These are phyloP conservation scores for Yarrowia hollandica DNA, from an alignment of 805 yeast species.

Conservation along the genomic window DNA sequence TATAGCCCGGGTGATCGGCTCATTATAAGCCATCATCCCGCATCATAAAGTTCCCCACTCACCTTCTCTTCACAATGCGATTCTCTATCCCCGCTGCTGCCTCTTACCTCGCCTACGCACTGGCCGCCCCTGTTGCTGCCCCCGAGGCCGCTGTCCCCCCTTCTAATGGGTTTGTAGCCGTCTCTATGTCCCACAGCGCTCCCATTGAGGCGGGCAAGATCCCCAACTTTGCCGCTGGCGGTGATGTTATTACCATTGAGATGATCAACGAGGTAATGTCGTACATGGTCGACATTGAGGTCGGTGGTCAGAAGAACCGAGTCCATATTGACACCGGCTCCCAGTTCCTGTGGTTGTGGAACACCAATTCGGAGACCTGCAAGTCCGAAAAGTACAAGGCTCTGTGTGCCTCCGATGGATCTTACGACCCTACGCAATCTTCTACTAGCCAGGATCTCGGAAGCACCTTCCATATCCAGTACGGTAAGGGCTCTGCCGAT, in stretches of 20 bases:
- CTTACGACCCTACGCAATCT: neutral
- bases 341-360: slow-evolving; percentile 13
- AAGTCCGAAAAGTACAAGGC: neutral
- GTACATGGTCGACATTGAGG: slow-evolving; percentile 37
- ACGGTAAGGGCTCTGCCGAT: slow-evolving; percentile 1
- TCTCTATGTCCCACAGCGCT: neutral
- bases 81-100: neutral
- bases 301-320: slow-evolving; percentile 46
- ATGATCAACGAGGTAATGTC: slow-evolving; percentile 32
- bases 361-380: slow-evolving; percentile 45
- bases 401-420: neutral
- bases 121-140: slow-evolving; percentile 22
- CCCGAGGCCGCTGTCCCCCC: neutral
- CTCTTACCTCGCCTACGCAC: neutral
- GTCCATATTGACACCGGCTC: slow-evolving; percentile 8
- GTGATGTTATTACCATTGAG: neutral
- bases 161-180: neutral
- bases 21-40: no score
- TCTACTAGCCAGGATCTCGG: neutral
- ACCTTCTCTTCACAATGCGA: neutral
- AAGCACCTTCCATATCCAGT: neutral
- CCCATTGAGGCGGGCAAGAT: neutral
- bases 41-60: no score
- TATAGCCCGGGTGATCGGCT: neutral
- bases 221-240: neutral